These are phyloP conservation scores for Tritrichomonas musculus DNA, from an alignment of 208 protist genomes.

Conservation along the genomic window DNA sequence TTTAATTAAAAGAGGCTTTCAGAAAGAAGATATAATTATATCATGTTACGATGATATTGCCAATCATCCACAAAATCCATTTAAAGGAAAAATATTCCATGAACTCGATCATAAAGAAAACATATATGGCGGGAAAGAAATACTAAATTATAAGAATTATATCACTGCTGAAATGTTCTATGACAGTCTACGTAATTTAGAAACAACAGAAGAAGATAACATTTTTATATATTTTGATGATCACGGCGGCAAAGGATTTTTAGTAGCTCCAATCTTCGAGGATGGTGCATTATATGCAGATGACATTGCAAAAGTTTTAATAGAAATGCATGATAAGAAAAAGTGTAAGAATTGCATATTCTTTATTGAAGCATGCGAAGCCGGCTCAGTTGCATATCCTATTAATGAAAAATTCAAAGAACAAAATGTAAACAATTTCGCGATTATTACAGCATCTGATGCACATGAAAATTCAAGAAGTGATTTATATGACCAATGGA, in stretches of 20 bases:
- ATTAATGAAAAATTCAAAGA: not conserved
- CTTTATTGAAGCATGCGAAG: not conserved
- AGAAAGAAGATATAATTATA: not conserved
- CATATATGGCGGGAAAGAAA: not conserved
- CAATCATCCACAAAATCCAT: not conserved
- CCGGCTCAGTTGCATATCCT: not conserved
- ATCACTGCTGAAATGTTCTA: conserved; percentile 44
- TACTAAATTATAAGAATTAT: not conserved
- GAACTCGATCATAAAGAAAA: not conserved
- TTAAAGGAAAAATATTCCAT: not conserved
- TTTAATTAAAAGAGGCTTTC: not conserved
- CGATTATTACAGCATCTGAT: not conserved
- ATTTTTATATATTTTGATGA: not conserved
- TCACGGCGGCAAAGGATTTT: not conserved
- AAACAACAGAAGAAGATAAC: not conserved
- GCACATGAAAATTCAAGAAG: too few relatives aligned
- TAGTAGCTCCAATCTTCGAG: not conserved
- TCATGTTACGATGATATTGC: conserved; percentile 8
- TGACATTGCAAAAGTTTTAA: not conserved
- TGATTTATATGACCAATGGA: not conserved
- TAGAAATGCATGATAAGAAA: not conserved
- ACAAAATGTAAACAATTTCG: not conserved
- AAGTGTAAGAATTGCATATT: not conserved
- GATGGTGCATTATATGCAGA: not conserved
- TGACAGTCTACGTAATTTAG: conserved; percentile 39